Conservation (phyloP, 306 rosid genomes). For the Gastrolobium villosum region DNA sequence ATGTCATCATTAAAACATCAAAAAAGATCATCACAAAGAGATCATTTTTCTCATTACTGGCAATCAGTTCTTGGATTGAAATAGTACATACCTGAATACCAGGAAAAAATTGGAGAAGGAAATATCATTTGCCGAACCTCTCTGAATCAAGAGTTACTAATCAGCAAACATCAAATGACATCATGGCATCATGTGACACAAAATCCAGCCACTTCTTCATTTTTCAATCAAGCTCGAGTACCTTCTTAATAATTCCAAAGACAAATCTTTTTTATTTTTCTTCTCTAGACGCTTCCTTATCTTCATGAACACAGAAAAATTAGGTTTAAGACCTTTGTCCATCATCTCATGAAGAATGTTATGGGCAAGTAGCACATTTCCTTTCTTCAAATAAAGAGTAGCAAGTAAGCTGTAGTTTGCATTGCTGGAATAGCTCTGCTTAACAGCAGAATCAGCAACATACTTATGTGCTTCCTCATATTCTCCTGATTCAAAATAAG, state of each 20-base stretch:
- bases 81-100: conserved; percentile 39
- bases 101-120: conserved; percentile 17
- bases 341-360: conserved; percentile 72
- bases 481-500: conserved; percentile 60
- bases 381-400: conserved; percentile 68
- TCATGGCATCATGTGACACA: background rate
- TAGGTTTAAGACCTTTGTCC: conserved; percentile 73
- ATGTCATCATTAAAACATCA: conserved; percentile 32
- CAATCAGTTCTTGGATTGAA: conserved; percentile 29
- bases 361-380: conserved; percentile 55
- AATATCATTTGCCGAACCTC: conserved; percentile 21
- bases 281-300: conserved; percentile 55
- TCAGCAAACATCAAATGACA: conserved; percentile 3
- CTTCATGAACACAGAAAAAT: conserved; percentile 56
- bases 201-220: conserved; percentile 32
- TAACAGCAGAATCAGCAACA: conserved; percentile 56
- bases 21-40: conserved; percentile 19
- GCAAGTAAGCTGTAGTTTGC: conserved; percentile 74
- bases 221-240: conserved; percentile 50
- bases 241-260: conserved; percentile 60
- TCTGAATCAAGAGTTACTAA: conserved; percentile 8
- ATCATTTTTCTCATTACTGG: conserved; percentile 28
- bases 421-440: conserved; percentile 55
- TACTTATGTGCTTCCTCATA: conserved; percentile 68
- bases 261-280: conserved; percentile 55